phyloP scores from a whole-genome alignment of 2,329 filamentous ascomycete species.

The Zasmidium cellare region DNA sequence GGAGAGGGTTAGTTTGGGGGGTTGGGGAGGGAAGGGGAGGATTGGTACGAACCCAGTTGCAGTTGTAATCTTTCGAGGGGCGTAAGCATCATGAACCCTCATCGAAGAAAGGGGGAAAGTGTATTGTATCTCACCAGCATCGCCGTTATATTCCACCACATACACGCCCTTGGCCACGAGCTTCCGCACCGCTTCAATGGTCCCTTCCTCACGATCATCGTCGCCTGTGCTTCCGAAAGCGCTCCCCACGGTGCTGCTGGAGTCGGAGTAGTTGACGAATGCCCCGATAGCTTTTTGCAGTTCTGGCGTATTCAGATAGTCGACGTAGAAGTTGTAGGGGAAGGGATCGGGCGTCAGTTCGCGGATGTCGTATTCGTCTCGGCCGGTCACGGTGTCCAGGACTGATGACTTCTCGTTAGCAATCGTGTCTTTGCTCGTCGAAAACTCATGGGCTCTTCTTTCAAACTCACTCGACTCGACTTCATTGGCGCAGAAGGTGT shows the following conservation, averaged over 20 bases:
- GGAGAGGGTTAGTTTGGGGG: too few relatives aligned
- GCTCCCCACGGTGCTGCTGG: constrained; percentile 43
- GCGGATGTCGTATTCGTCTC: constrained; percentile 63
- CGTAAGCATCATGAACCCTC: too few relatives aligned
- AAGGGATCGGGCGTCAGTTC: constrained; percentile 59
- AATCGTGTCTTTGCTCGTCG: not conserved
- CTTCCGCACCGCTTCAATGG: constrained; percentile 42
- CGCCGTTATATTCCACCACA: constrained; percentile 47
- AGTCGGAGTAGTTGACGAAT: constrained; percentile 57
- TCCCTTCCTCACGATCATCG: constrained; percentile 47
- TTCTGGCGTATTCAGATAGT: constrained; percentile 59
- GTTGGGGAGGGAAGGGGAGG: not conserved
- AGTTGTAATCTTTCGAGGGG: constrained; percentile 41
- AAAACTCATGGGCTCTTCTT: too few relatives aligned
- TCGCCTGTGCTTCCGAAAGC: constrained; percentile 53
- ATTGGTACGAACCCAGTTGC: constrained; percentile 37
- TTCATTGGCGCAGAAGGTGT: constrained; percentile 56
- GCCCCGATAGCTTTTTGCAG: constrained; percentile 62
- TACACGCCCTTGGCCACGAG: constrained; percentile 43
- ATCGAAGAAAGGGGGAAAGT: not conserved
- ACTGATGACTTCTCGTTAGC: constrained; percentile 25
- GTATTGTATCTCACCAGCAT: constrained; percentile 33
- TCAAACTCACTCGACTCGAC: constrained; percentile 44
- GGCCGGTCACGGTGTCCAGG: constrained; percentile 52
- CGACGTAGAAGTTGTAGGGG: constrained; percentile 50